A percentile compares a stretch with the other conserved stretches of the same genome.
These are phyloP conservation scores for Alternaria alternata DNA, from an alignment of 2,329 filamentous ascomycete genomes.

Conservation along the genomic window DNA sequence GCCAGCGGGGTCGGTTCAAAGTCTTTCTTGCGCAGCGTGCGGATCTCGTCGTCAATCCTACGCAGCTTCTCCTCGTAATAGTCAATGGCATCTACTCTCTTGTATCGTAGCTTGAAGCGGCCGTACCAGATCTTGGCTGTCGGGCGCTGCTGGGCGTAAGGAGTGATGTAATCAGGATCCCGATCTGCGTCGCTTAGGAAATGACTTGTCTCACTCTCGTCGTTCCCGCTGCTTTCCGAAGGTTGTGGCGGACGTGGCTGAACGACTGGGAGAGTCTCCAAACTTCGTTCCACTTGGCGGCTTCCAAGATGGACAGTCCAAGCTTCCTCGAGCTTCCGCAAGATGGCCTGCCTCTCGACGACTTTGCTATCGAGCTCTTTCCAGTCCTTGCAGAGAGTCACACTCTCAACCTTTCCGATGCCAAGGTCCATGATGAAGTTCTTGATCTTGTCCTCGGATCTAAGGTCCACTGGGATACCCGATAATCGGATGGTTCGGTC, in stretches of 20 bases:
- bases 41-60: conserved; percentile 78
- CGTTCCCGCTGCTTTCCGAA: conserved; percentile 36
- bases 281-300: conserved; percentile 57
- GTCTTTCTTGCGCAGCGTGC: conserved; percentile 72
- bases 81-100: conserved; percentile 87
- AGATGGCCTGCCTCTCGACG: conserved; percentile 67
- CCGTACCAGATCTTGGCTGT: conserved; percentile 81
- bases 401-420: conserved; percentile 88
- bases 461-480: conserved; percentile 80
- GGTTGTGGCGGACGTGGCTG: conserved; percentile 55
- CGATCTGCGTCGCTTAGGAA: conserved; percentile 63
- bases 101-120: conserved; percentile 73
- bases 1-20: conserved; percentile 84
- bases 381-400: conserved; percentile 90
- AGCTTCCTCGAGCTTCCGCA: conserved; percentile 80
- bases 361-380: conserved; percentile 78
- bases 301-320: conserved; percentile 81
- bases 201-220: conserved; percentile 65
- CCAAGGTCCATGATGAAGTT: conserved; percentile 85
- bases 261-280: conserved; percentile 60
- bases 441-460: conserved; percentile 84
- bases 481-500: conserved; percentile 92
- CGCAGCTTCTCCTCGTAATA: conserved; percentile 90
- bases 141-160: conserved; percentile 64
- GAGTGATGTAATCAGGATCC: conserved; percentile 51